Evolutionary conservation across 805 yeast species (phyloP).

Genomic region (Starmerella vitae): DNA sequence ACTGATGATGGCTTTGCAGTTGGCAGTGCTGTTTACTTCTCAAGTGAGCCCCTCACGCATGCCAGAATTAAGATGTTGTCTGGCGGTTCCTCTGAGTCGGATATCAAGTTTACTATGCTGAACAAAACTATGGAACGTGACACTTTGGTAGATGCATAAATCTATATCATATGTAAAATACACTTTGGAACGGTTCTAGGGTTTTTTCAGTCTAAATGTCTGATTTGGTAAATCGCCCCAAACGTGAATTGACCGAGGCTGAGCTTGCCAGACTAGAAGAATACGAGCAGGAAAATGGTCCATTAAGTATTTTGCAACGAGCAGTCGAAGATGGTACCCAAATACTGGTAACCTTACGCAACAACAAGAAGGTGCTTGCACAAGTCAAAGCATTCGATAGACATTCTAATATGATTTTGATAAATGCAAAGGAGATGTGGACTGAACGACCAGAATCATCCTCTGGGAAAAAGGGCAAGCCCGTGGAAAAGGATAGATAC

Average conservation of each 20-base stretch:
- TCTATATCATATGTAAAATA: neutral
- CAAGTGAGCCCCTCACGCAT: conserved; percentile 9
- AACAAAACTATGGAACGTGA: conserved; percentile 9
- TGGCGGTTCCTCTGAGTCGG: conserved; percentile 4
- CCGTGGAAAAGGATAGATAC: conserved; percentile 59
- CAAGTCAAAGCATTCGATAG: conserved; percentile 90
- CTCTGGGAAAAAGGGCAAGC: conserved; percentile 59
- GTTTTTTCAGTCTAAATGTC: too few relatives aligned
- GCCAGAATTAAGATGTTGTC: conserved; percentile 1
- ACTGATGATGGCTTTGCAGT: conserved; percentile 16
- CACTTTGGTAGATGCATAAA: conserved; percentile 1
- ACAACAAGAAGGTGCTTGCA: conserved; percentile 82
- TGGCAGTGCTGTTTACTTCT: conserved; percentile 10
- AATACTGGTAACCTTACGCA: conserved; percentile 77
- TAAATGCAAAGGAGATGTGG: conserved; percentile 82
- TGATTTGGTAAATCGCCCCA: conserved; percentile 58
- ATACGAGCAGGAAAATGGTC: conserved; percentile 81
- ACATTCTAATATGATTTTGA: conserved; percentile 86
- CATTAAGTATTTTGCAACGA: conserved; percentile 73
- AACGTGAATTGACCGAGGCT: conserved; percentile 62
- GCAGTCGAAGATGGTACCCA: conserved; percentile 64
- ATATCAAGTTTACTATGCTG: conserved; percentile 5
- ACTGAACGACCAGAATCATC: conserved; percentile 45
- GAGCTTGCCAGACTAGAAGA: conserved; percentile 78
- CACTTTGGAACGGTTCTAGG: too few relatives aligned